A percentile compares a stretch with the other conserved stretches of the same genome.
phyloP scores from a whole-genome alignment of 2,329 filamentous ascomycete genomes.

The Sordariomycetes sp. region DNA sequence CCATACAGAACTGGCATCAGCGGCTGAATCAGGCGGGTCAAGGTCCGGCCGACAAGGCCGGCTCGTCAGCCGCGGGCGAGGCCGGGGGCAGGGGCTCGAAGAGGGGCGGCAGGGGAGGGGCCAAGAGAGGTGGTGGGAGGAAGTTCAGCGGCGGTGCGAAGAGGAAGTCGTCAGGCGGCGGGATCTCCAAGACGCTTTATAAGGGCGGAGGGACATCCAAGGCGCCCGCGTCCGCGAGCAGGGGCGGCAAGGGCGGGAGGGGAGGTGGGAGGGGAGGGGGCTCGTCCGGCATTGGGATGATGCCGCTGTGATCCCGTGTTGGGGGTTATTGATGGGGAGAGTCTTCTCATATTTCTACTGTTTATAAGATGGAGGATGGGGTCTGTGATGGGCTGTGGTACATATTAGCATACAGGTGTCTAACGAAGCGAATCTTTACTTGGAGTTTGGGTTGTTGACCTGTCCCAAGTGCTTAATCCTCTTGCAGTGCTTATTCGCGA shows the following conservation, averaged over 20 bases:
- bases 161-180: background rate
- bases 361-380: background rate
- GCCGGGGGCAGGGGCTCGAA: conserved; percentile 13
- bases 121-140: conserved; percentile 15
- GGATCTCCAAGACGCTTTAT: background rate
- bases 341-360: background rate
- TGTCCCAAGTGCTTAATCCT: too few species aligned
- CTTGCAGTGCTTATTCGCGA: too few species aligned
- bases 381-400: background rate
- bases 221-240: conserved; percentile 7
- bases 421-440: background rate
- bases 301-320: conserved; percentile 19
- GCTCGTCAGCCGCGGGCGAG: conserved; percentile 18
- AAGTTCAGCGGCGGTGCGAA: conserved; percentile 5
- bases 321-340: background rate
- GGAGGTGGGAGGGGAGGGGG: conserved; percentile 3
- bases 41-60: conserved; percentile 3
- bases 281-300: conserved; percentile 22
- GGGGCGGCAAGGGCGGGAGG: conserved; percentile 7
- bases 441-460: too few species aligned
- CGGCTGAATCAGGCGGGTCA: conserved; percentile 11
- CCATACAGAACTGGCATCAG: conserved; percentile 15
- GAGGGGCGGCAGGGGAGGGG: conserved; percentile 10
- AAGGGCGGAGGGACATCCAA: conserved; percentile 15
- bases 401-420: background rate